These are phyloP conservation scores for Parsonsia alboflavescens DNA, from an alignment of 257 asterid species.

Conservation along the genomic window DNA sequence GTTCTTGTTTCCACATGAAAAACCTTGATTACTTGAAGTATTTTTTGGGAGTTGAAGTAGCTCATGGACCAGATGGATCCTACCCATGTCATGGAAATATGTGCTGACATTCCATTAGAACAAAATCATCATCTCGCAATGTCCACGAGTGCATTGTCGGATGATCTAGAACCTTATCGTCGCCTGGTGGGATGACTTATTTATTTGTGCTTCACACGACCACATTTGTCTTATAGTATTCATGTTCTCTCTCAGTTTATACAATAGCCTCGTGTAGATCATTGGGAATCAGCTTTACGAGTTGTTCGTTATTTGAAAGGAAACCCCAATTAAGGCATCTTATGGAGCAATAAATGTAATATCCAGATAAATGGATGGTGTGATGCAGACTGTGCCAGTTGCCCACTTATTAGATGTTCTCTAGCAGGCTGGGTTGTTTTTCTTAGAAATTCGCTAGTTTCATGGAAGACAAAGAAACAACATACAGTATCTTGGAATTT, in stretches of 20 bases:
- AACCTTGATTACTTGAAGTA: neutral
- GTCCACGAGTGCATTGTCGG: rapidly evolving
- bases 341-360: neutral
- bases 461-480: neutral
- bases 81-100: neutral
- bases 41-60: neutral
- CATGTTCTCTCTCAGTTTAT: neutral
- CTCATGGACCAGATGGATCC: neutral
- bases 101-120: neutral
- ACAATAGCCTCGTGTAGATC: neutral
- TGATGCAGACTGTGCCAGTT: neutral
- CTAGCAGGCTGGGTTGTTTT: neutral
- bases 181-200: neutral
- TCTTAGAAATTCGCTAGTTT: neutral
- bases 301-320: neutral
- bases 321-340: neutral
- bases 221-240: neutral
- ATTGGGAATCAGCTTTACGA: neutral
- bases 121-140: neutral
- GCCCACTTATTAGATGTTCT: neutral
- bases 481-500: neutral
- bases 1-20: neutral
- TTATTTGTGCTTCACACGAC: neutral
- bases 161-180: neutral
- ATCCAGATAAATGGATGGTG: neutral